phyloP scores from a whole-genome alignment of 176 grass and related monocot species.

The Oryza brachyantha region DNA sequence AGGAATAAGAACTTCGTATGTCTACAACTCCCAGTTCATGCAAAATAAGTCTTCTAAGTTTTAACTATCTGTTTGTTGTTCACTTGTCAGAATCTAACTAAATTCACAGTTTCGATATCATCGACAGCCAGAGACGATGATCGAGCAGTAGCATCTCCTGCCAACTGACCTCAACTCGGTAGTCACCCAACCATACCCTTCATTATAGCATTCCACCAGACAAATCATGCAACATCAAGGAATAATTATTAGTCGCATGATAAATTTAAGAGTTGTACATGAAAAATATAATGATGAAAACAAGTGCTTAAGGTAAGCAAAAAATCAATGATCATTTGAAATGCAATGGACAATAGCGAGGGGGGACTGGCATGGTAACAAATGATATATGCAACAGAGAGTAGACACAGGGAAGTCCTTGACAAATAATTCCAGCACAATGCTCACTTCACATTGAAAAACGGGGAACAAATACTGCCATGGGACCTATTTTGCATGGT shows the following conservation, averaged over 20 bases:
- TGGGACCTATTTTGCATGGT: no score
- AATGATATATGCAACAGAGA: background rate
- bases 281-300: background rate
- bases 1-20: background rate
- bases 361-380: background rate
- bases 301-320: background rate
- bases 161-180: constrained; percentile 53
- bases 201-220: constrained; percentile 72
- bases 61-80: background rate
- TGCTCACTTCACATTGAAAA: background rate
- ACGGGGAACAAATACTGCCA: background rate
- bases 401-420: background rate
- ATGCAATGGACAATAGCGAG: background rate
- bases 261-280: background rate
- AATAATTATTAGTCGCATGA: background rate
- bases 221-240: background rate
- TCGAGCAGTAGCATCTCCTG: constrained; percentile 58
- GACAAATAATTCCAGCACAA: background rate
- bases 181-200: constrained; percentile 55
- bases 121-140: constrained; percentile 41
- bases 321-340: background rate
- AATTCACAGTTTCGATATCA: background rate
- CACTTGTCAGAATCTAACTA: constrained; percentile 7
- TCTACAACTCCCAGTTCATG: constrained; percentile 1
- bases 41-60: background rate